A percentile compares a stretch with the other conserved stretches of the same genome.
Conservation (phyloP, 2,329 filamentous ascomycete species). For the Aspergillus sclerotialis region DNA sequence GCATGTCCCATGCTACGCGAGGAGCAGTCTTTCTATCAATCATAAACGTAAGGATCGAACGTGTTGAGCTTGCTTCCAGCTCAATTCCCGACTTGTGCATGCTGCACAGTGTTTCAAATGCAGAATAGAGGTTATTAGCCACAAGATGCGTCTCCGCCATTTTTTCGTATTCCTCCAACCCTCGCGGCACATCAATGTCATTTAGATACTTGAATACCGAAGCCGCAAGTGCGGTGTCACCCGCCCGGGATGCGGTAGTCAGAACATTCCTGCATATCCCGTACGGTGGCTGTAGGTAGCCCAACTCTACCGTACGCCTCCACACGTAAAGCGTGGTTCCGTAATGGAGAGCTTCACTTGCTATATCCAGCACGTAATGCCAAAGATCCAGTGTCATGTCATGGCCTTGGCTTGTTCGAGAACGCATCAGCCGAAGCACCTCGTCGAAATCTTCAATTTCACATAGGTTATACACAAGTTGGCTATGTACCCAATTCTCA, state of each 20-base stretch:
- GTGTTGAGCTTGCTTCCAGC: slow-evolving; percentile 54
- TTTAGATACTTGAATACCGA: slow-evolving; percentile 62
- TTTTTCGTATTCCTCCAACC: slow-evolving; percentile 69
- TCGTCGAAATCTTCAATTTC: slow-evolving; percentile 70
- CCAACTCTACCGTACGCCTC: slow-evolving; percentile 56
- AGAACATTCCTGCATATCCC: slow-evolving; percentile 63
- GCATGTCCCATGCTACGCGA: slow-evolving; percentile 46
- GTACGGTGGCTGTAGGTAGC: slow-evolving; percentile 55
- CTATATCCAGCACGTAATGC: slow-evolving; percentile 68
- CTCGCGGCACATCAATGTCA: slow-evolving; percentile 49
- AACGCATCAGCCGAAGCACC: slow-evolving; percentile 60
- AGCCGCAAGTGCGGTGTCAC: slow-evolving; percentile 62
- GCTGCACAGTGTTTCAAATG: slow-evolving; percentile 63
- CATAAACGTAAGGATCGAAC: slow-evolving; percentile 55
- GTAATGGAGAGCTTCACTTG: slow-evolving; percentile 56
- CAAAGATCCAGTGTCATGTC: slow-evolving; percentile 55
- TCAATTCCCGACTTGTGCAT: slow-evolving; percentile 61
- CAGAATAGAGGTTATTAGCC: slow-evolving; percentile 55
- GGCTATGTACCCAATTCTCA: slow-evolving; percentile 68
- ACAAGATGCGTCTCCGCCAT: slow-evolving; percentile 64
- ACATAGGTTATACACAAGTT: slow-evolving; percentile 67
- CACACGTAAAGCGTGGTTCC: slow-evolving; percentile 64
- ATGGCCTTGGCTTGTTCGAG: slow-evolving; percentile 43
- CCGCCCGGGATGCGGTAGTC: slow-evolving; percentile 61
- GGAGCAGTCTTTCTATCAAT: slow-evolving; percentile 40